phyloP scores from a whole-genome alignment of 2,329 filamentous ascomycete species.

The Curvularia sp. region DNA sequence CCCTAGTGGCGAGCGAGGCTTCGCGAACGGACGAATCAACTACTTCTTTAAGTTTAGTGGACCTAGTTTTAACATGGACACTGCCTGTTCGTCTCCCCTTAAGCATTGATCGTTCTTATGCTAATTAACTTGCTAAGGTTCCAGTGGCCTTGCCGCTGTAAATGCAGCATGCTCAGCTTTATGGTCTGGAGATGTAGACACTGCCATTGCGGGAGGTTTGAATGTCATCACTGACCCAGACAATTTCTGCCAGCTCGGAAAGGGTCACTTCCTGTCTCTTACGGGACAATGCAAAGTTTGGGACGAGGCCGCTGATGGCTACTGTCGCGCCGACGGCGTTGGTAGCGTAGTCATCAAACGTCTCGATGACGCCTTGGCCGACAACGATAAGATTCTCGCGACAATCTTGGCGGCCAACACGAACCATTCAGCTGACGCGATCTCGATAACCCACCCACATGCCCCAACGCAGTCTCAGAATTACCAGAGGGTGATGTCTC shows the following conservation, averaged over 20 bases:
- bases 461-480: conserved; percentile 25
- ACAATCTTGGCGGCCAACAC: conserved; percentile 39
- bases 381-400: conserved; percentile 42
- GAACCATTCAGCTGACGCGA: conserved; percentile 42
- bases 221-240: conserved; percentile 19
- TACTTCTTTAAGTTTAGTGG: no score
- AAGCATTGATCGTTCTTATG: no score
- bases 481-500: conserved; percentile 28
- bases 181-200: conserved; percentile 34
- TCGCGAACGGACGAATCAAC: no score
- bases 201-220: conserved; percentile 30
- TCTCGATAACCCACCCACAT: conserved; percentile 37
- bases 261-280: neutral
- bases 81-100: no score
- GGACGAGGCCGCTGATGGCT: conserved; percentile 3
- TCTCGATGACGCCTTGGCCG: conserved; percentile 32
- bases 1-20: no score
- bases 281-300: neutral
- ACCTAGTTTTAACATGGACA: no score
- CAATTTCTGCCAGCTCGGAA: neutral
- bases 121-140: no score
- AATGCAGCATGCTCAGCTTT: no score
- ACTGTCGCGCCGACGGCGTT: conserved; percentile 6
- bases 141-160: no score
- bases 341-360: conserved; percentile 41